Evolutionary conservation across 169 alveolate genomes (phyloP), one percentile per base, ranked within the genome.

Genomic region (Theileria equi): DNA sequence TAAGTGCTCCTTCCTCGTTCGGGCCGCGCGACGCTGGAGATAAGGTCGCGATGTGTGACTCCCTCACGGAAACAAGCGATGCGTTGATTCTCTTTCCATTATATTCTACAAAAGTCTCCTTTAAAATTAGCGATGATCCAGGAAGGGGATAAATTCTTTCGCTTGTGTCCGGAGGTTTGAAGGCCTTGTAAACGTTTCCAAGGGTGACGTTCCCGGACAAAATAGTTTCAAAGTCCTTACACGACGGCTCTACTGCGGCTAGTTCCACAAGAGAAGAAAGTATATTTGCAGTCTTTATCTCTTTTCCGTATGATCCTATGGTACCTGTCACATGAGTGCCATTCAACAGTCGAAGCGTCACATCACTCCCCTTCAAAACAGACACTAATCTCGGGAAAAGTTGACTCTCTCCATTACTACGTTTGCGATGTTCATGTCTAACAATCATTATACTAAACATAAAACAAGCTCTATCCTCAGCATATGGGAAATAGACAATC

Each of bases 41-140:
- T 16, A 50, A 31, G 43, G 73, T 60, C n/a, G 58, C 54, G 49
- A 71, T 41, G 53, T 68, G 50, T n/a, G 67, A 4, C 55, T 71
- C 82, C 40, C 19, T 16, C 6, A 71, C 3, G 40, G 43, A 55
- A 0, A 61, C 73, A 55, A 16, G 48, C 43, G 28, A 25, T 7
- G 36, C 23, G 32, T 36, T 2, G 28, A 48, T 29, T 13, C 21
- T 10, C 16, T 52, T 35, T 6, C 66, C 41, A 43, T 36, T 34
- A 48, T 4, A 31, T 13, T 28, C 35, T 28, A 71, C 38, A 2
- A 40, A 40, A 5, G 69, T 45, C 32, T 61, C 73, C 21, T 23
- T 19, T 43, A 71, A 34, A 40, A 61, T 41, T 4, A 71, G 7
- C 11, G 52, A 60, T 21, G 82, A 71, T 3, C 19, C 43, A 3